Conservation (phyloP, 2,329 filamentous ascomycete genomes). For the Fusarium foetens region DNA sequence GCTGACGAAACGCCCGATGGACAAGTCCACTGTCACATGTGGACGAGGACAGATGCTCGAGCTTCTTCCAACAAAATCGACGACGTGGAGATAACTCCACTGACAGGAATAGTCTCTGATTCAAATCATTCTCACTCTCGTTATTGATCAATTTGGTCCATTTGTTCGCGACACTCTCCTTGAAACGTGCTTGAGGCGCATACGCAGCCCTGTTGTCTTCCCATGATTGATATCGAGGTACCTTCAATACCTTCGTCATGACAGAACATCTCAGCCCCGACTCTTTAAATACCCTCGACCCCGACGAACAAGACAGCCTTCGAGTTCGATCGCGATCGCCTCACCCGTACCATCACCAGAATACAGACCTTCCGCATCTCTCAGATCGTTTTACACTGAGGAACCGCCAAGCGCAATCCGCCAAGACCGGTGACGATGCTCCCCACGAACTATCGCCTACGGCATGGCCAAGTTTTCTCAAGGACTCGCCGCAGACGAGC, state of each 20-base stretch:
- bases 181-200: conserved; percentile 32
- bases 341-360: conserved; percentile 73
- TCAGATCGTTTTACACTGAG: conserved; percentile 52
- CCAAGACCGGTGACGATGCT: conserved; percentile 33
- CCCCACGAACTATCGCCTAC: conserved; percentile 40
- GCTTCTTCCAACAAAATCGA: conserved; percentile 34
- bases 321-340: conserved; percentile 69
- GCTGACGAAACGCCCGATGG: conserved; percentile 44
- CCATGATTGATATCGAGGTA: conserved; percentile 45
- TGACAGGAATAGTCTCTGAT: conserved; percentile 23
- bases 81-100: conserved; percentile 37
- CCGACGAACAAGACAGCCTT: conserved; percentile 53
- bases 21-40: conserved; percentile 47
- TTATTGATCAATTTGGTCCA: background rate
- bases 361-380: conserved; percentile 64
- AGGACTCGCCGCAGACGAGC: conserved; percentile 72
- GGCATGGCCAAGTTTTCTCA: conserved; percentile 51
- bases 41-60: conserved; percentile 36
- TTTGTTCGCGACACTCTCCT: conserved; percentile 5
- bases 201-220: conserved; percentile 40
- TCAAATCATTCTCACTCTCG: background rate
- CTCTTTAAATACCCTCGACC: conserved; percentile 47
- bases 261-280: conserved; percentile 56
- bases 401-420: conserved; percentile 30
- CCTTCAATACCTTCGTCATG: conserved; percentile 54